These are phyloP conservation scores for Phytophthora chlamydospora DNA, from an alignment of 352 stramenopile genomes.

Conservation along the genomic window DNA sequence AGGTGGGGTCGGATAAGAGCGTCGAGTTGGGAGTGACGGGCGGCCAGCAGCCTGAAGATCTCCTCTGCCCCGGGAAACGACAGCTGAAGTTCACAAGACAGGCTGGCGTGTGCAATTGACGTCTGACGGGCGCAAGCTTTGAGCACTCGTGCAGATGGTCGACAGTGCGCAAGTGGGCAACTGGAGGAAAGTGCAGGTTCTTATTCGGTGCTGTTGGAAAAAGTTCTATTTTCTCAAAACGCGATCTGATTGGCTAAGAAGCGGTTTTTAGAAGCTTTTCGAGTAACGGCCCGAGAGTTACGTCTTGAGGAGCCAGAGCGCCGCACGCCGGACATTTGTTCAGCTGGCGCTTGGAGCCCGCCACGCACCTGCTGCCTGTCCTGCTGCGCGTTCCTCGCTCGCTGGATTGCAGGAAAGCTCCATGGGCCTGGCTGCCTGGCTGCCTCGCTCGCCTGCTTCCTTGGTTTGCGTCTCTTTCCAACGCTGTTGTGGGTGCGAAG, in stretches of 20 bases:
- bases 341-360: not conserved
- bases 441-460: not conserved
- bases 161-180: slow-evolving; percentile 19
- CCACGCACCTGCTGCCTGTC: slow-evolving; percentile 21
- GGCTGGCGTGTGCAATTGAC: slow-evolving; percentile 35
- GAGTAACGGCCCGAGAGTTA: slow-evolving; percentile 21
- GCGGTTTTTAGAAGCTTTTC: slow-evolving; percentile 20
- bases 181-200: slow-evolving; percentile 26
- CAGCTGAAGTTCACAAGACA: slow-evolving; percentile 31
- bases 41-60: slow-evolving; percentile 10
- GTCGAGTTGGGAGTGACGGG: slow-evolving; percentile 31
- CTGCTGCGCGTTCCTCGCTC: not conserved
- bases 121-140: slow-evolving; percentile 1
- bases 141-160: slow-evolving; percentile 28
- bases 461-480: not conserved
- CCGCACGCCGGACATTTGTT: slow-evolving; percentile 1
- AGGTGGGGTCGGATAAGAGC: slow-evolving; percentile 8
- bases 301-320: slow-evolving; percentile 10
- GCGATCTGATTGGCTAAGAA: slow-evolving; percentile 18
- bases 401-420: not conserved
- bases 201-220: slow-evolving; percentile 40
- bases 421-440: not conserved
- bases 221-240: slow-evolving; percentile 29
- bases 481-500: too few species aligned
- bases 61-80: slow-evolving; percentile 16